Percentiles rank a stretch among this genome's conserved stretches.
These are phyloP conservation scores for Marasmius tenuissimus DNA, from an alignment of 1,284 basidiomycete species.

Conservation along the genomic window DNA sequence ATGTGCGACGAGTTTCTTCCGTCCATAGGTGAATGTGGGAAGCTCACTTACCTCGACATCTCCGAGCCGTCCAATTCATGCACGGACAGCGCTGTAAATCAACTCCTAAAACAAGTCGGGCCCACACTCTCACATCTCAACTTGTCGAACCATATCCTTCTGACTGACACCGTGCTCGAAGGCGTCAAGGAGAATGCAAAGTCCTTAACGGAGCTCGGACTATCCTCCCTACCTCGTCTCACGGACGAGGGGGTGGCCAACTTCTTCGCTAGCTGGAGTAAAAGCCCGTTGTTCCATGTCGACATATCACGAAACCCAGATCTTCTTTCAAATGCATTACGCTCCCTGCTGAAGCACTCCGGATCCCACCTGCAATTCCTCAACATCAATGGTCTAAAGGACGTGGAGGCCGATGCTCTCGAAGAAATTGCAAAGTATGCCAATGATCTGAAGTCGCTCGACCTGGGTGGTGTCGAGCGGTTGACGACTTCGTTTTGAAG, in stretches of 20 bases:
- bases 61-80: constrained; percentile 53
- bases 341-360: constrained; percentile 72
- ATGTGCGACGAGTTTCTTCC: constrained; percentile 66
- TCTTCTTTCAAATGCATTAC: constrained; percentile 60
- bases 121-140: constrained; percentile 51
- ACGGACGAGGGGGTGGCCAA: constrained; percentile 67
- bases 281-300: constrained; percentile 50
- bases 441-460: constrained; percentile 58
- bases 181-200: constrained; percentile 61
- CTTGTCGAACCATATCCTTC: constrained; percentile 59
- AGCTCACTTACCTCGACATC: constrained; percentile 60
- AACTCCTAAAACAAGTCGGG: constrained; percentile 56
- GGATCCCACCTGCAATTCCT: constrained; percentile 61
- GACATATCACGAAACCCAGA: constrained; percentile 65
- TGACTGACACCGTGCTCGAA: constrained; percentile 68
- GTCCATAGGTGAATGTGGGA: constrained; percentile 41
- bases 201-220: constrained; percentile 53
- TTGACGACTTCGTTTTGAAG: constrained; percentile 85
- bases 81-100: constrained; percentile 58
- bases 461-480: constrained; percentile 86
- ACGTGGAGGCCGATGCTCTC: constrained; percentile 58
- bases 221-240: constrained; percentile 63
- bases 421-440: constrained; percentile 49
- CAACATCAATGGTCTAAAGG: constrained; percentile 79
- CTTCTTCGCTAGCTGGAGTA: constrained; percentile 60